These are phyloP conservation scores for Glutinoglossum americanum DNA, from an alignment of 495 filamentous ascomycete genomes.

Conservation along the genomic window DNA sequence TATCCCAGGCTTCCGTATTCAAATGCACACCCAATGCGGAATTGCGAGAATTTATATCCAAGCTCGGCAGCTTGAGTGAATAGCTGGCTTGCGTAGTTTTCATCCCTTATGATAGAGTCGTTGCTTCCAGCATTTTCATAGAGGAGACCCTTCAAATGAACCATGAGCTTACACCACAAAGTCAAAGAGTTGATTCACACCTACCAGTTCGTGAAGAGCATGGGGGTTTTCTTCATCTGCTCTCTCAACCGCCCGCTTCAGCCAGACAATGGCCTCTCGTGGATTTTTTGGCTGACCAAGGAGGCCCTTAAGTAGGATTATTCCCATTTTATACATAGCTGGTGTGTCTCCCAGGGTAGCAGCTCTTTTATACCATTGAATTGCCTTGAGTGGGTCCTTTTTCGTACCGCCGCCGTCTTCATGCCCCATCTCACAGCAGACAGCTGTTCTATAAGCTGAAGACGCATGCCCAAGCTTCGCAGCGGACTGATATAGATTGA, in stretches of 20 bases:
- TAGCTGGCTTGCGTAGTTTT: constrained; percentile 50
- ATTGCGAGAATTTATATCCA: constrained; percentile 90
- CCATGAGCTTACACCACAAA: background rate
- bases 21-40: constrained; percentile 64
- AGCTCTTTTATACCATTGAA: constrained; percentile 94
- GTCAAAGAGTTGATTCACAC: background rate
- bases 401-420: constrained; percentile 59
- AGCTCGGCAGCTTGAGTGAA: constrained; percentile 78
- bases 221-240: constrained; percentile 85
- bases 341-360: constrained; percentile 74
- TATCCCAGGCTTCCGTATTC: constrained; percentile 77
- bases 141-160: constrained; percentile 32
- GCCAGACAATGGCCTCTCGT: constrained; percentile 68
- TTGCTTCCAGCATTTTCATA: constrained; percentile 42
- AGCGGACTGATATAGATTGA: constrained; percentile 77
- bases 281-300: constrained; percentile 72
- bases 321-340: constrained; percentile 96
- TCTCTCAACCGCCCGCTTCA: constrained; percentile 78
- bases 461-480: constrained; percentile 72
- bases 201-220: constrained; percentile 66
- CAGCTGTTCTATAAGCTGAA: constrained; percentile 81
- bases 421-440: constrained; percentile 92
- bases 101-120: constrained; percentile 56
- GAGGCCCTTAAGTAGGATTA: constrained; percentile 86
- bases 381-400: constrained; percentile 76